phyloP scores from a whole-genome alignment of 2,329 filamentous ascomycete genomes.

The Fusarium tanahbumbuense region DNA sequence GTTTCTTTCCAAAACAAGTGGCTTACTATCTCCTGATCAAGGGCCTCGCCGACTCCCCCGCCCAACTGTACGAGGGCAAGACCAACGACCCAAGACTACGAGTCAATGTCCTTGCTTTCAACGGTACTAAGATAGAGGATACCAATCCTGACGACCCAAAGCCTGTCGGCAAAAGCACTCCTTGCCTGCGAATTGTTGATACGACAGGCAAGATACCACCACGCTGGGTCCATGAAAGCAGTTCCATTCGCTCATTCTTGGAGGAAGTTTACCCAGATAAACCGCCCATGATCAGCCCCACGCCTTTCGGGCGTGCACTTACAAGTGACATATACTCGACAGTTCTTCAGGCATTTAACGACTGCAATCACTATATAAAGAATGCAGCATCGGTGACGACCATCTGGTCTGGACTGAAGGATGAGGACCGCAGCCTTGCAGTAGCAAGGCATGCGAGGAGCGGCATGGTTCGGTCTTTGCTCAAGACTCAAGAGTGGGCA shows the following conservation, averaged over 20 bases:
- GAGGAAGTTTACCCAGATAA: neutral
- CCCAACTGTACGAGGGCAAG: neutral
- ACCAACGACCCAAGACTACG: neutral
- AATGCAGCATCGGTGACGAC: neutral
- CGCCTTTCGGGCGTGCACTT: neutral
- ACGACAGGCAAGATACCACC: neutral
- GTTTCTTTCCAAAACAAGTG: constrained; percentile 1
- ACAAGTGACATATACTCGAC: neutral
- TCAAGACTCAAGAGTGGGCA: neutral
- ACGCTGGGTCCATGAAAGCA: neutral
- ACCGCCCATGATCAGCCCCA: neutral
- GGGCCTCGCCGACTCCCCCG: neutral
- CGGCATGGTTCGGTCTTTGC: neutral
- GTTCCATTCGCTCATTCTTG: neutral
- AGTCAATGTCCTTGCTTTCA: neutral
- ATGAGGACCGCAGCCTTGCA: neutral
- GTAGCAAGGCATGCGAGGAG: neutral
- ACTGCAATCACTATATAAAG: neutral
- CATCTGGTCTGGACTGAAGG: neutral
- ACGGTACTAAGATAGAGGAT: neutral
- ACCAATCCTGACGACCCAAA: neutral
- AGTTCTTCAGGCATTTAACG: neutral
- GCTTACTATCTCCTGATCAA: constrained; percentile 1
- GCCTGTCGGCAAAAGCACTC: neutral
- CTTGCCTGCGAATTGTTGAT: neutral